A percentile compares a stretch with the other conserved stretches of the same genome.
phyloP scores from a whole-genome alignment of 1,139 yeast genomes.

The Diutina sp. region DNA sequence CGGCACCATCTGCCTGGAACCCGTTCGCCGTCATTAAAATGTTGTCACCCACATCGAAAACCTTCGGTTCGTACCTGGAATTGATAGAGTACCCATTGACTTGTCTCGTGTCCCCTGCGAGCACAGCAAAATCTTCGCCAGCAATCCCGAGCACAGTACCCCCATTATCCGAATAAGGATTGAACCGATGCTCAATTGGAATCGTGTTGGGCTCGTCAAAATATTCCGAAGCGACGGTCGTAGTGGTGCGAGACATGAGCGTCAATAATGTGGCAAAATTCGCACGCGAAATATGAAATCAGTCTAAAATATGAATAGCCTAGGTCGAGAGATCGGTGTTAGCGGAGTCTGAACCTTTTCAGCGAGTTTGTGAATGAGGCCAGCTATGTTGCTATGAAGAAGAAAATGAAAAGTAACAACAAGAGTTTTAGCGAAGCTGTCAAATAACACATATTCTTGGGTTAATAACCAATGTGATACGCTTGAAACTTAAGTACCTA shows the following conservation, averaged over 20 bases:
- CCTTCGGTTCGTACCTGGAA: constrained; percentile 85
- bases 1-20: constrained; percentile 89
- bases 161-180: constrained; percentile 94
- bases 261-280: background rate
- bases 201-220: constrained; percentile 35
- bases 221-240: constrained; percentile 50
- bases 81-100: constrained; percentile 90
- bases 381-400: no score
- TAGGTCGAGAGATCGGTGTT: no score
- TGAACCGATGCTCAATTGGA: constrained; percentile 88
- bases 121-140: constrained; percentile 90
- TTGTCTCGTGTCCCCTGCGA: constrained; percentile 97
- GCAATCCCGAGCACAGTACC: constrained; percentile 97
- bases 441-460: no score
- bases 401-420: no score
- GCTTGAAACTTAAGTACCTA: no score
- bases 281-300: background rate
- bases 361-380: no score
- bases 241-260: background rate
- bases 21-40: constrained; percentile 89
- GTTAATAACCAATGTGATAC: no score
- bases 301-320: background rate
- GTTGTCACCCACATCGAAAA: constrained; percentile 81
- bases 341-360: no score
- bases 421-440: no score